Evolutionary conservation across 2,329 filamentous ascomycete species (phyloP).

Genomic region (Ceratocystis diversiconidia): DNA sequence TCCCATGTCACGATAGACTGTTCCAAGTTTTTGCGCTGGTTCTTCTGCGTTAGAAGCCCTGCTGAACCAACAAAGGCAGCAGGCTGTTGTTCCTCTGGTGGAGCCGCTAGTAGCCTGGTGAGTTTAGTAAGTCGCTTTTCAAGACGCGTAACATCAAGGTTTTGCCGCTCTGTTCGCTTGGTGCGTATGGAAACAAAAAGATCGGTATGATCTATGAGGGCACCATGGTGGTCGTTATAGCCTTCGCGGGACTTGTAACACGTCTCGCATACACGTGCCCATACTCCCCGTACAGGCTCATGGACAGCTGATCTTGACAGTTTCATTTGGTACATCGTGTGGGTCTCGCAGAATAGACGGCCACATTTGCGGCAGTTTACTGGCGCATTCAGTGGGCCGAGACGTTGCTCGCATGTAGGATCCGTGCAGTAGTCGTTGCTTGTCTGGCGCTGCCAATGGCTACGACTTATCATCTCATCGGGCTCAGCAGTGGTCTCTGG

Average conservation of each 20-base stretch:
- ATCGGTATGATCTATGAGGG: conserved; percentile 56
- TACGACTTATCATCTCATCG: conserved; percentile 74
- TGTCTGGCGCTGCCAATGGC: conserved; percentile 74
- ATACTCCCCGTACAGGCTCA: conserved; percentile 77
- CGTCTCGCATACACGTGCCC: conserved; percentile 96
- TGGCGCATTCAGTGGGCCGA: conserved; percentile 66
- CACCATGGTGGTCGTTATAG: conserved; percentile 76
- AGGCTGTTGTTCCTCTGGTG: conserved; percentile 49
- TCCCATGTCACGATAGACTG: conserved; percentile 93
- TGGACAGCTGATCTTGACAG: conserved; percentile 76
- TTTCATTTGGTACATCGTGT: conserved; percentile 99
- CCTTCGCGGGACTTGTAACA: conserved; percentile 94
- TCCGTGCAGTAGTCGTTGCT: conserved; percentile 73
- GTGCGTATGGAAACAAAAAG: conserved; percentile 57
- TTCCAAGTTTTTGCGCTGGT: conserved; percentile 65
- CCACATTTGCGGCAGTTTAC: conserved; percentile 93
- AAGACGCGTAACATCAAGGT: conserved; percentile 73
- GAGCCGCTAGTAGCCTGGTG: conserved; percentile 65
- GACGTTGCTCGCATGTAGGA: conserved; percentile 63
- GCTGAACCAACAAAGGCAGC: conserved; percentile 34
- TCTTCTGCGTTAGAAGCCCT: conserved; percentile 53
- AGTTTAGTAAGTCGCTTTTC: conserved; percentile 87
- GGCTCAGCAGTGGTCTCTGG: conserved; percentile 48
- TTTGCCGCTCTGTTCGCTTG: conserved; percentile 67
- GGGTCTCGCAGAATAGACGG: conserved; percentile 85